Conservation (phyloP, 2,329 filamentous ascomycete species). For the Sclerotinia glacialis region DNA sequence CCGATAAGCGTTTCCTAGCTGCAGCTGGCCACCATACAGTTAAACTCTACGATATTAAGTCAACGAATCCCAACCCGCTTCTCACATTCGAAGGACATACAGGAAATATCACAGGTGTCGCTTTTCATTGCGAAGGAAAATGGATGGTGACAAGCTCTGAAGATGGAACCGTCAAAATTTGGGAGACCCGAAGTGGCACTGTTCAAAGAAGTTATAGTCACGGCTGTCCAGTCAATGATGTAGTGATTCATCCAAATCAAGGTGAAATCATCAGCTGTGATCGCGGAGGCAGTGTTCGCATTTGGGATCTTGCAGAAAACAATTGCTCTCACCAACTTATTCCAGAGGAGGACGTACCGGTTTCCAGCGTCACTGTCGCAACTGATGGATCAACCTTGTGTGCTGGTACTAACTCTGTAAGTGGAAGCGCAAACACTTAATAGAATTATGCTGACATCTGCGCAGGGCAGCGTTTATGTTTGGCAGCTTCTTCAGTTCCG, state of each 20-base stretch:
- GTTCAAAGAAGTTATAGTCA: constrained; percentile 94
- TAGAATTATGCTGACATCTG: constrained; percentile 14
- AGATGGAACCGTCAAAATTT: constrained; percentile 60
- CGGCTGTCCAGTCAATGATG: constrained; percentile 86
- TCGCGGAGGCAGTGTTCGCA: constrained; percentile 82
- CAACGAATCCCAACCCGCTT: constrained; percentile 90
- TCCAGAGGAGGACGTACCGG: constrained; percentile 89
- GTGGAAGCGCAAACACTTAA: constrained; percentile 31
- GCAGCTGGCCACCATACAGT: constrained; percentile 76
- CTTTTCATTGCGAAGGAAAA: constrained; percentile 97
- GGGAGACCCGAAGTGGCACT: constrained; percentile 39
- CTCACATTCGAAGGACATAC: constrained; percentile 95
- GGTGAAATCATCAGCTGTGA: constrained; percentile 97
- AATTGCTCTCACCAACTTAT: constrained; percentile 95
- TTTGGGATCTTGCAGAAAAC: constrained; percentile 97
- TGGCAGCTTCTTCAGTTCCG: constrained; percentile 81
- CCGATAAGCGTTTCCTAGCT: constrained; percentile 90
- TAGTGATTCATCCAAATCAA: constrained; percentile 99
- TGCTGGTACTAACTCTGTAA: constrained; percentile 85
- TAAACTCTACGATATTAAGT: constrained; percentile 98
- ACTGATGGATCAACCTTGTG: constrained; percentile 91
- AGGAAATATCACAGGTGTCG: constrained; percentile 91
- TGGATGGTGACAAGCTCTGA: constrained; percentile 99
- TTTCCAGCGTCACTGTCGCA: constrained; percentile 92
- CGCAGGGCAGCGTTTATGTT: constrained; percentile 92